Conservation (phyloP, 345 rosid genomes). For the Microthlaspi erraticum region DNA sequence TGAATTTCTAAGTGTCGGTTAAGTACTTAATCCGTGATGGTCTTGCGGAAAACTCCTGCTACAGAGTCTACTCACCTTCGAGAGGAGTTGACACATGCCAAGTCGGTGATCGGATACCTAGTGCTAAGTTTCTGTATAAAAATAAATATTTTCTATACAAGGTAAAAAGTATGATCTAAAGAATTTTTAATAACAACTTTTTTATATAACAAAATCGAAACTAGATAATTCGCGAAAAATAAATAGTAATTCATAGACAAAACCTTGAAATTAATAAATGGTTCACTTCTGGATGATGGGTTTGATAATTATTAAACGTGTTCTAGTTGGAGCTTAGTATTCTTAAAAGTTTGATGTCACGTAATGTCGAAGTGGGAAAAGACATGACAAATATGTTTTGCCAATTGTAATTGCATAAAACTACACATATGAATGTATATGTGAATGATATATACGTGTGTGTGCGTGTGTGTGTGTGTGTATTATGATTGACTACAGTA, state of each 20-base stretch:
- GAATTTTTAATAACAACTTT: neutral
- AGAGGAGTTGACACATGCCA: too few relatives aligned
- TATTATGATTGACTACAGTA: too few relatives aligned
- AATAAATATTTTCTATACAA: neutral
- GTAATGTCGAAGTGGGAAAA: constrained; percentile 35
- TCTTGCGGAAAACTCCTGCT: too few relatives aligned
- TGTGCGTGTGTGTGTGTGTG: neutral
- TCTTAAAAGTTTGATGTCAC: constrained; percentile 33
- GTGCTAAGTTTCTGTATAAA: too few relatives aligned
- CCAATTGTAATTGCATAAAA: constrained; percentile 25
- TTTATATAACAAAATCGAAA: neutral
- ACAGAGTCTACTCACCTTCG: too few relatives aligned
- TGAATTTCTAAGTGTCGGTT: too few relatives aligned
- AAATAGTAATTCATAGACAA: constrained; percentile 9
- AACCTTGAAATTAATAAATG: constrained; percentile 5
- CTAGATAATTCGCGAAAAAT: neutral
- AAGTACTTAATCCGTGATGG: too few relatives aligned
- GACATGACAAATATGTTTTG: constrained; percentile 25
- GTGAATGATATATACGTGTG: neutral
- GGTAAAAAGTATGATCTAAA: constrained; percentile 3
- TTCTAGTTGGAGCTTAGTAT: constrained; percentile 32
- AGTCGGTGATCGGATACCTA: too few relatives aligned
- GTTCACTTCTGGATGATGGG: constrained; percentile 17
- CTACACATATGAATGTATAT: neutral
- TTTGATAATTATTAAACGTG: constrained; percentile 25